Conservation (phyloP, 2,329 filamentous ascomycete species). For the Arthrobotrys megalospora region DNA sequence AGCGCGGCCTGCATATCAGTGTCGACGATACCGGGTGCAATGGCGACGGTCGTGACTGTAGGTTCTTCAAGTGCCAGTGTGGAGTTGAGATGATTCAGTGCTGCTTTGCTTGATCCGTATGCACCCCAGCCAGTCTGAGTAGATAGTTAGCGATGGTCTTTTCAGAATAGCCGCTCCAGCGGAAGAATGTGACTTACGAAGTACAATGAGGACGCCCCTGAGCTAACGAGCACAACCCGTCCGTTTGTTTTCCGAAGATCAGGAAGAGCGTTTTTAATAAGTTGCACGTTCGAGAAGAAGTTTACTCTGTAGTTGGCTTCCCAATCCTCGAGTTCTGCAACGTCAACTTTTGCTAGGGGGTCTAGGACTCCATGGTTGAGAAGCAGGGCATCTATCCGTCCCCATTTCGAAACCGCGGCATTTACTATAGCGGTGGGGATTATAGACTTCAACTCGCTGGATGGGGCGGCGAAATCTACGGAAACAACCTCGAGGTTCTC, state of each 20-base stretch:
- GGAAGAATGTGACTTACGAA: constrained; percentile 70
- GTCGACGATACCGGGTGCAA: constrained; percentile 79
- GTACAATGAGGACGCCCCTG: constrained; percentile 78
- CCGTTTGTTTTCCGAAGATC: constrained; percentile 79
- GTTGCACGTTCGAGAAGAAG: constrained; percentile 83
- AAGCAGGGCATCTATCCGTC: constrained; percentile 82
- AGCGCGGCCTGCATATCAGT: constrained; percentile 92
- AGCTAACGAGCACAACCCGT: constrained; percentile 82
- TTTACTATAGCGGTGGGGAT: constrained; percentile 72
- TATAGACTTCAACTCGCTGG: constrained; percentile 67
- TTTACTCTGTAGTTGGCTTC: constrained; percentile 83
- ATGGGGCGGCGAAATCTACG: constrained; percentile 72
- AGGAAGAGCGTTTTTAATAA: constrained; percentile 83
- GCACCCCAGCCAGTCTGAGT: constrained; percentile 76
- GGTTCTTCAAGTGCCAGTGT: constrained; percentile 84
- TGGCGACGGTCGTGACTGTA: constrained; percentile 78
- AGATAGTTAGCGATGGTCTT: background rate
- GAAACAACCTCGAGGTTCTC: constrained; percentile 73
- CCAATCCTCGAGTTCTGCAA: constrained; percentile 81
- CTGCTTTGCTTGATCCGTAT: constrained; percentile 87
- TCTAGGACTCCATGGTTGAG: constrained; percentile 88
- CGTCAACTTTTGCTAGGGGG: constrained; percentile 79
- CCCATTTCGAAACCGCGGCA: constrained; percentile 78
- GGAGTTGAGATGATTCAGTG: constrained; percentile 81
- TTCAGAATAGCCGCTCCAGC: no score